These are phyloP conservation scores for Prunus armeniaca DNA, from an alignment of 306 rosid species.

Conservation along the genomic window DNA sequence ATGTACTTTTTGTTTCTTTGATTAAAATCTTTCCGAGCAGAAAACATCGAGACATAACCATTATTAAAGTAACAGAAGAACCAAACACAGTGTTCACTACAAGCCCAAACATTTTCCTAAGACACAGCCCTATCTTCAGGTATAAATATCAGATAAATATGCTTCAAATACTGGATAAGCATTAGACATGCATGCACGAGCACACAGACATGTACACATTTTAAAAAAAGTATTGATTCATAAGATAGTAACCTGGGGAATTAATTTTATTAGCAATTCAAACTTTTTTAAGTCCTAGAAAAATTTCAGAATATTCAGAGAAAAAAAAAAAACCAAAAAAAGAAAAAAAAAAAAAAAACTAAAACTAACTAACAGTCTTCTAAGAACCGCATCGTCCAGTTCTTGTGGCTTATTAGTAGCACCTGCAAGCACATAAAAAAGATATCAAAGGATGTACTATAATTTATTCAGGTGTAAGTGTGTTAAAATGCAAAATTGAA, in stretches of 20 bases:
- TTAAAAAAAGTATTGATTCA: not conserved
- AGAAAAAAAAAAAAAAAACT: not conserved
- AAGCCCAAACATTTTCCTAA: not conserved
- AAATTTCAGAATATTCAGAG: not conserved
- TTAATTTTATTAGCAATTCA: not conserved
- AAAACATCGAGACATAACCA: not conserved
- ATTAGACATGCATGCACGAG: not conserved
- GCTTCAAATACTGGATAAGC: not conserved
- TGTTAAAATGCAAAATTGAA: constrained; percentile 1
- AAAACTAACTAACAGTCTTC: constrained; percentile 94
- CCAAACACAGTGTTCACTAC: not conserved
- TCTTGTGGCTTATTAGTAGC: constrained; percentile 99
- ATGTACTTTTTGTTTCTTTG: not conserved
- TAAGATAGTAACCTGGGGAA: not conserved
- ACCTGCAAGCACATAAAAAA: constrained; percentile 47
- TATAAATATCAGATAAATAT: not conserved
- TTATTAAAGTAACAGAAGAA: not conserved
- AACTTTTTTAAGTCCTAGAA: not conserved
- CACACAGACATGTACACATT: not conserved
- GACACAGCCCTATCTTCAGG: not conserved
- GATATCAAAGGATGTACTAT: not conserved
- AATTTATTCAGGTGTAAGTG: not conserved
- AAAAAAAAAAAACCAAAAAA: not conserved
- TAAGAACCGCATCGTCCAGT: constrained; percentile 93
- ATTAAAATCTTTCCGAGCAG: not conserved